A percentile compares a stretch with the other conserved stretches of the same genome.
phyloP scores from a whole-genome alignment of 1,284 basidiomycete species.

The Xanthoconium separans region DNA sequence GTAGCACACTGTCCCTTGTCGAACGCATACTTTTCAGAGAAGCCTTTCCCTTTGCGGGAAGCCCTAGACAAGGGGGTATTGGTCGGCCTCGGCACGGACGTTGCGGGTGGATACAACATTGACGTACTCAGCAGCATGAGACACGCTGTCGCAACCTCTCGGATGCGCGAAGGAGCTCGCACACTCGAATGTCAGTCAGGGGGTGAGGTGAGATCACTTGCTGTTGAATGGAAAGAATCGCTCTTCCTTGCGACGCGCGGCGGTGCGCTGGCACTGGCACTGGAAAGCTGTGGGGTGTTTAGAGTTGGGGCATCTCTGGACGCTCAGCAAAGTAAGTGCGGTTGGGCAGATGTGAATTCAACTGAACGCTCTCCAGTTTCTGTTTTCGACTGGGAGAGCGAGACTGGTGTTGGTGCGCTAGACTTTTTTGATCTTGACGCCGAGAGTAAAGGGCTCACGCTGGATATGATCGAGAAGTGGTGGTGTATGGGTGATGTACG shows the following conservation, averaged over 20 bases:
- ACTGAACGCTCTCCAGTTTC: conserved; percentile 40
- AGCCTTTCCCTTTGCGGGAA: conserved; percentile 72
- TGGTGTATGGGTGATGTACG: conserved; percentile 76
- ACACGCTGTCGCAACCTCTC: conserved; percentile 67
- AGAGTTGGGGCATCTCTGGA: conserved; percentile 74
- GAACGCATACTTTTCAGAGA: conserved; percentile 80
- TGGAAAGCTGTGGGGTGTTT: conserved; percentile 55
- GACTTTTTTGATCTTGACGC: conserved; percentile 62
- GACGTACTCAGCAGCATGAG: conserved; percentile 80
- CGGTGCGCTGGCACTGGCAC: conserved; percentile 65
- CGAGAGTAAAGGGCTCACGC: conserved; percentile 32
- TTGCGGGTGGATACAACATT: conserved; percentile 80
- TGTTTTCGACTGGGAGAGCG: conserved; percentile 54
- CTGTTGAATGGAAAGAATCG: conserved; percentile 77
- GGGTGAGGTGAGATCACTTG: conserved; percentile 30
- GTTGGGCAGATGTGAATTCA: background rate
- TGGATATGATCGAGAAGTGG: conserved; percentile 79
- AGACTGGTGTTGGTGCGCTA: conserved; percentile 62
- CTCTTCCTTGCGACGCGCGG: conserved; percentile 79
- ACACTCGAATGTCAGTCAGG: conserved; percentile 27
- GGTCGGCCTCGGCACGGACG: conserved; percentile 80
- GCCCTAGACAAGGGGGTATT: conserved; percentile 61
- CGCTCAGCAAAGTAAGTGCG: conserved; percentile 70
- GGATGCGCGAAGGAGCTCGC: conserved; percentile 65
- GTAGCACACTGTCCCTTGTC: conserved; percentile 86